Evolutionary conservation across 2,329 filamentous ascomycete genomes (phyloP), one percentile per base, ranked within the genome.

Genomic region (Botrytis hyacinthi): DNA sequence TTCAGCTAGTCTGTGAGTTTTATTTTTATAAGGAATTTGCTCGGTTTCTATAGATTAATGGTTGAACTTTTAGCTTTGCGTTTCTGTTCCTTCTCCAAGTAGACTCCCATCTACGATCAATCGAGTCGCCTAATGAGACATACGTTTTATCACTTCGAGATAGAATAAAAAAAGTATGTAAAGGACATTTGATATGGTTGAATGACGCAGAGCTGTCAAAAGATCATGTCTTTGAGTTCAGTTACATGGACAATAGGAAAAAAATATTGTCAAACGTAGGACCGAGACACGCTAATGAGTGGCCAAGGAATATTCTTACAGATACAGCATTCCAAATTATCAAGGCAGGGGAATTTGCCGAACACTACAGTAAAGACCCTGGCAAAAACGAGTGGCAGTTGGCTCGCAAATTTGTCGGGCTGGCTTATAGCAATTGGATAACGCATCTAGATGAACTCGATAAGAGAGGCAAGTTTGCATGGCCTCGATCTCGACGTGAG

Each of bases 191-290:
- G 5, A n/a, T 16, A n/a, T 54, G 48, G 48, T 3, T 54, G 1
- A 51, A 51, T 4, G 2, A 4, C 0, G 26, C 3, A 51, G 48
- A n/a, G 10, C 2, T 51, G 2, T n/a, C 48, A 5, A 9, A 16
- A n/a, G 26, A 26, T 51, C 0, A 0, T 14, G 5, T 51, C 1
- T 51, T 51, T 16, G 10, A 16, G 1, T 1, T 1, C n/a, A 5
- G 12, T 1, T 51, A n/a, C 48, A 14, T n/a, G 48, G 12, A 3
- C 8, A 51, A 51, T n/a, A 10, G 48, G 48, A 46, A 44, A 44
- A 44, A 1, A 7, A 20, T 20, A 44, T 18, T 6, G 40, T 14
- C 3, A 16, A 42, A 42, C 4, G 40, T 12, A 14, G 14, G 3
- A 42, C 14, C 3, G 40, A 16, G 40, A 42, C 40, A 6, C 40